These are phyloP conservation scores for Micromonas pusilla DNA, from an alignment of 139 green algal species.

Conservation along the genomic window DNA sequence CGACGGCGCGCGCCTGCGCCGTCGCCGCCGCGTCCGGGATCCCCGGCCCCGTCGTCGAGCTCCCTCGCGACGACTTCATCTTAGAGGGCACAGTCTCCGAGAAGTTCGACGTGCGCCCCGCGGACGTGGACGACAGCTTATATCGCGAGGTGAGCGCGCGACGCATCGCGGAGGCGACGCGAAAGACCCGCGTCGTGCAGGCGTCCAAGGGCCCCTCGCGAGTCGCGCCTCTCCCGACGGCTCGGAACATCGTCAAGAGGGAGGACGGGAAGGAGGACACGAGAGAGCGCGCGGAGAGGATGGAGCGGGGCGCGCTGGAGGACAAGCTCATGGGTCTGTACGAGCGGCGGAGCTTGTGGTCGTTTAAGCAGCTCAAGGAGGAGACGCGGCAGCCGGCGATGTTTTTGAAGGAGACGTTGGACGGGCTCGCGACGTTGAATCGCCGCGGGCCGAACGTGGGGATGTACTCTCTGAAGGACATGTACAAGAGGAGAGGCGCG, in stretches of 20 bases:
- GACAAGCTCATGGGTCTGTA: slow-evolving; percentile 11
- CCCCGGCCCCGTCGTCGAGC: background rate
- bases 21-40: background rate
- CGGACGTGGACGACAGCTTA: background rate
- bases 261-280: background rate
- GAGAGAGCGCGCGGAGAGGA: slow-evolving; percentile 3
- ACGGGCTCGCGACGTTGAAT: background rate
- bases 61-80: background rate
- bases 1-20: too few species aligned
- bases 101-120: slow-evolving; percentile 19
- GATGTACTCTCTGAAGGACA: slow-evolving; percentile 1
- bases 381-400: slow-evolving; percentile 6
- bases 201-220: background rate
- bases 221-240: slow-evolving; percentile 1
- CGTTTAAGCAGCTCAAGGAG: slow-evolving; percentile 13
- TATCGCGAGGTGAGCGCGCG: background rate
- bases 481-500: background rate
- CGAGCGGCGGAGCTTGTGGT: background rate
- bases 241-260: background rate
- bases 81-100: background rate
- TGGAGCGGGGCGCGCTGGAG: slow-evolving; percentile 3
- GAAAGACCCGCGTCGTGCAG: slow-evolving; percentile 1
- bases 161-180: background rate
- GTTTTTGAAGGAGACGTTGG: background rate
- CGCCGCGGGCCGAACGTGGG: slow-evolving; percentile 14